phyloP scores from a whole-genome alignment of 1,139 yeast genomes.

The Pichia sp. region DNA sequence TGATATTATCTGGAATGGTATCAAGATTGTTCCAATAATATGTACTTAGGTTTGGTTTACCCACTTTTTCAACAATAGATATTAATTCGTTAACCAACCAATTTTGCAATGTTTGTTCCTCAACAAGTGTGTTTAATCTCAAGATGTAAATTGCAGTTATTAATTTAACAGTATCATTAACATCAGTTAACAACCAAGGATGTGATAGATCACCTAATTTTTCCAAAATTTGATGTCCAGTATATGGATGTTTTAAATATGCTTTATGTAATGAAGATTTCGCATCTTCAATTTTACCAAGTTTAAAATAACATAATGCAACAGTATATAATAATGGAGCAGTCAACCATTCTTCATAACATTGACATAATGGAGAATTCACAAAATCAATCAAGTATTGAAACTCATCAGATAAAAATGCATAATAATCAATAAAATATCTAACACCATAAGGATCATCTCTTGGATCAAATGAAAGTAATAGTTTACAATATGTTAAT shows the following conservation, averaged over 20 bases:
- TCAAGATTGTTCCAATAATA: conserved; percentile 18
- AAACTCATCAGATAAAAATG: conserved; percentile 61
- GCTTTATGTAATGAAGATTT: conserved; percentile 43
- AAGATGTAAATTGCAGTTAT: conserved; percentile 48
- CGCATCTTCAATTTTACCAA: conserved; percentile 41
- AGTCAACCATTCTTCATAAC: conserved; percentile 62
- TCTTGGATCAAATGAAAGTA: conserved; percentile 64
- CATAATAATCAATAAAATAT: conserved; percentile 75
- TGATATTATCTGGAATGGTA: conserved; percentile 50
- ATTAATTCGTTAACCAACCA: conserved; percentile 46
- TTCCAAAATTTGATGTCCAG: conserved; percentile 48
- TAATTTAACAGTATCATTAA: conserved; percentile 29
- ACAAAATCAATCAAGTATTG: conserved; percentile 53
- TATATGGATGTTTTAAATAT: conserved; percentile 51
- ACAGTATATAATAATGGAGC: conserved; percentile 68
- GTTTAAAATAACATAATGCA: conserved; percentile 50
- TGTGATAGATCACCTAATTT: conserved; percentile 27
- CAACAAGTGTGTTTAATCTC: conserved; percentile 47
- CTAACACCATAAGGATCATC: conserved; percentile 85
- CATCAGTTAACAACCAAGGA: conserved; percentile 19
- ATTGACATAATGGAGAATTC: conserved; percentile 47
- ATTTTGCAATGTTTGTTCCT: conserved; percentile 36
- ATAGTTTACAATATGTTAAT: conserved; percentile 61
- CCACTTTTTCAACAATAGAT: conserved; percentile 30
- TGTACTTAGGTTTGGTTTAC: conserved; percentile 17